Evolutionary conservation across 2,329 filamentous ascomycete species (phyloP).

Genomic region (Colletotrichum spinosum): DNA sequence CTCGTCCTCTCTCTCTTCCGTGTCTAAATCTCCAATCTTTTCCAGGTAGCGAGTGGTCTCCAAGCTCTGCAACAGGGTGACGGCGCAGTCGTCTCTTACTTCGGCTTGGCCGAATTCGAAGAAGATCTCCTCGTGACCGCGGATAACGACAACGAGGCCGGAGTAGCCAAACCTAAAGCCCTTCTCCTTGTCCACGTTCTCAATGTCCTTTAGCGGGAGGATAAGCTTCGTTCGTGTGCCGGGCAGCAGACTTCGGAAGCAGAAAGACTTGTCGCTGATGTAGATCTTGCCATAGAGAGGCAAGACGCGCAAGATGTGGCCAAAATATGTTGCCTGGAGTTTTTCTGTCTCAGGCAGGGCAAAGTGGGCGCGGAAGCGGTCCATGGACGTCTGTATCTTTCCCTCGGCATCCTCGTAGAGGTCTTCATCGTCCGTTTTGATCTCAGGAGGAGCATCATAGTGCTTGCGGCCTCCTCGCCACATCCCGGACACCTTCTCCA

Average conservation of each 20-base stretch:
- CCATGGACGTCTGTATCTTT: conserved; percentile 74
- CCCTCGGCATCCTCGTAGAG: conserved; percentile 70
- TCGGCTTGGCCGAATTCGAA: conserved; percentile 89
- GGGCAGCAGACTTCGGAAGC: conserved; percentile 90
- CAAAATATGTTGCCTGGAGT: conserved; percentile 90
- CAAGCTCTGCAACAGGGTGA: conserved; percentile 82
- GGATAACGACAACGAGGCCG: conserved; percentile 91
- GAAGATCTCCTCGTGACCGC: conserved; percentile 94
- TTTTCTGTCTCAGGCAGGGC: conserved; percentile 86
- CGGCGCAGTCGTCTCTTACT: conserved; percentile 86
- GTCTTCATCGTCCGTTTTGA: conserved; percentile 65
- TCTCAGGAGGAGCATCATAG: conserved; percentile 74
- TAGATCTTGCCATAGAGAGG: conserved; percentile 98
- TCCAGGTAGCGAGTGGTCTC: conserved; percentile 78
- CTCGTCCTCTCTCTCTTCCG: conserved; percentile 77
- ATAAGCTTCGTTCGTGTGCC: conserved; percentile 94
- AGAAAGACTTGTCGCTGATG: conserved; percentile 87
- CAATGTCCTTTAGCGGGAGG: conserved; percentile 88
- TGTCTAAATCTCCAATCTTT: conserved; percentile 75
- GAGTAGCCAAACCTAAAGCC: conserved; percentile 93
- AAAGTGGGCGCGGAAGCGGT: conserved; percentile 91
- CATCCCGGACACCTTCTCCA: conserved; percentile 97
- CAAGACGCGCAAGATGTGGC: conserved; percentile 88
- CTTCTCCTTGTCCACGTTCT: conserved; percentile 94
- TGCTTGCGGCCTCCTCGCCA: conserved; percentile 92